A percentile compares a stretch with the other conserved stretches of the same genome.
Evolutionary conservation across 163 green algal genomes (phyloP).

Genomic region (Prototheca wickerhamii): DNA sequence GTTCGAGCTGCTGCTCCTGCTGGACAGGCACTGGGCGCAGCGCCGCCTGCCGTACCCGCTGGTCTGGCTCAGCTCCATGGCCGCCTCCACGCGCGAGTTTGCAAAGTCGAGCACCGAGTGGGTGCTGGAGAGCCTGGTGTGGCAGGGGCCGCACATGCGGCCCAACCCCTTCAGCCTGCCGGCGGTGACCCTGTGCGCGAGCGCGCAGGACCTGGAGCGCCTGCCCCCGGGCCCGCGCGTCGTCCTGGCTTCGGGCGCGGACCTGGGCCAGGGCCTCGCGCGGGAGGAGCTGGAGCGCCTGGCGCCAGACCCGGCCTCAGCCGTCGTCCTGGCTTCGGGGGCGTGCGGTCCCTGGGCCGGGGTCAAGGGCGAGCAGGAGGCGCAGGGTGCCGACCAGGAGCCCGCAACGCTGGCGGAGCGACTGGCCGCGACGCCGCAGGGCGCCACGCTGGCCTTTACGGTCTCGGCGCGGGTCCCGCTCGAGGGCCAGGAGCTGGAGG

Average conservation of each 20-base stretch:
- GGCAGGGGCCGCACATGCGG: conserved; percentile 44
- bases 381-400: background rate
- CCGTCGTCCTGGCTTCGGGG: conserved; percentile 48
- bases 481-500: conserved; percentile 52
- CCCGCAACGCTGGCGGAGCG: background rate
- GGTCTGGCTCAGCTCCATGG: conserved; percentile 52
- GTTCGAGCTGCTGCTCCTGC: conserved; percentile 77
- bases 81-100: conserved; percentile 54
- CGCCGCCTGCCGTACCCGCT: conserved; percentile 48
- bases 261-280: conserved; percentile 43
- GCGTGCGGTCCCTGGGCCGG: background rate
- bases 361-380: background rate
- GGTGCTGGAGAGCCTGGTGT: conserved; percentile 57
- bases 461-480: conserved; percentile 40
- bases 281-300: conserved; percentile 54
- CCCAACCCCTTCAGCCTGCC: conserved; percentile 49
- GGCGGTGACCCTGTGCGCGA: conserved; percentile 27
- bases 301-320: conserved; percentile 40
- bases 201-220: conserved; percentile 29
- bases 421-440: background rate
- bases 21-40: conserved; percentile 64
- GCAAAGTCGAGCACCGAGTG: conserved; percentile 66
- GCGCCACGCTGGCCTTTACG: background rate
- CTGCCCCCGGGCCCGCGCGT: conserved; percentile 51
- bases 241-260: conserved; percentile 51